phyloP scores from a whole-genome alignment of 2,329 filamentous ascomycete species.

The Cladosporium austrohemisphaericum region DNA sequence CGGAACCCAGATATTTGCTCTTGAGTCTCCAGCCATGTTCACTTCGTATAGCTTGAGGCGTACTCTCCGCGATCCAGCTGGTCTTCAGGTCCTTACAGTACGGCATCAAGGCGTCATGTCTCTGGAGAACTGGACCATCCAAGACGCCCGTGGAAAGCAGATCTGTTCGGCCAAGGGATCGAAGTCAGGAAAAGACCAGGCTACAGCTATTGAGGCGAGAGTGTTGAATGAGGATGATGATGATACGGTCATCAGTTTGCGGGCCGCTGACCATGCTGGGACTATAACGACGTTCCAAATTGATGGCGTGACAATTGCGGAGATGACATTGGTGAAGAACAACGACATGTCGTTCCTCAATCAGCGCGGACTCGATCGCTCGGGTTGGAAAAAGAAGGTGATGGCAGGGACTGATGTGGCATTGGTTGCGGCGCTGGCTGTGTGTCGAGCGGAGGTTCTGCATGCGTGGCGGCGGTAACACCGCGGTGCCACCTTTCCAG shows the following conservation, averaged over 20 bases:
- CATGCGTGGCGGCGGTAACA: constrained; percentile 5
- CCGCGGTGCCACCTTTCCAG: too few relatives aligned
- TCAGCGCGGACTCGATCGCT: not conserved
- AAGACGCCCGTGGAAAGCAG: not conserved
- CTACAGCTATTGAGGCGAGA: not conserved
- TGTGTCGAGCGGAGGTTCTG: constrained; percentile 1
- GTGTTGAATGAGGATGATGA: not conserved
- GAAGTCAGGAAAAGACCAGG: not conserved
- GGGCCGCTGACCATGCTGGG: not conserved
- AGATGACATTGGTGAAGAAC: not conserved
- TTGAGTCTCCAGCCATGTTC: not conserved
- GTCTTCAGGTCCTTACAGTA: not conserved
- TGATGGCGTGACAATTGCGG: too few relatives aligned
- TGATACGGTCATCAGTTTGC: not conserved
- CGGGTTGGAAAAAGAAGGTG: constrained; percentile 1
- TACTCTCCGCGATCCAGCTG: not conserved
- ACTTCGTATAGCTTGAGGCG: not conserved
- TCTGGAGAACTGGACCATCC: not conserved
- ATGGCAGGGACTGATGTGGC: not conserved
- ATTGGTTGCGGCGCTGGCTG: not conserved
- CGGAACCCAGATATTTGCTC: not conserved
- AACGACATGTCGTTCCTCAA: not conserved
- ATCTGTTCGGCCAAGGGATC: not conserved
- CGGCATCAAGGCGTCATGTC: not conserved
- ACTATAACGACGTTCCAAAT: not conserved